Base-by-base conservation (phyloP, 2,329 filamentous ascomycete species). In the Alternaria sp. region DNA sequence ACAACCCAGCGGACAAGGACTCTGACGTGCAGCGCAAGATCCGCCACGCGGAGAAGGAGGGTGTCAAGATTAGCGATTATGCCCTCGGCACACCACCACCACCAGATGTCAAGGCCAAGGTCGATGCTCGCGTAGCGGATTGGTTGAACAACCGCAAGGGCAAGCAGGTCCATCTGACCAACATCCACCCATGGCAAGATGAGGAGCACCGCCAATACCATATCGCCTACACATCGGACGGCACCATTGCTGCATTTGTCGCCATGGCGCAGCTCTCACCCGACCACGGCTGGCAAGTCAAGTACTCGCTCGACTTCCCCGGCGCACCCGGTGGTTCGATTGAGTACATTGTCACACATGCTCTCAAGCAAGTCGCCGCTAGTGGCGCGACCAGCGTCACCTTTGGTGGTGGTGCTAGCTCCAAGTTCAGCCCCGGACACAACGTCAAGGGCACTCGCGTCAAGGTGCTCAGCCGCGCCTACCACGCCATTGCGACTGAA, bases 301-400 rank as follows among this genome's bases (percentile, higher is more conserved):
- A 97, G 83, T 97, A 96, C 84, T 92, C 91, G n/a, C 88, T 97
- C 58, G 93, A 97, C 80, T 97, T 97, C 85, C 94, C 93, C 0
- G 89, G 88, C 25, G 88, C 93, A 1, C 91, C 94, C n/a, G 92
- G 89, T 47, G 94, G 94, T 50, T 90, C 92, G 32, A 97, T 97
- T 67, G 94, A 97, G 82, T 87, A 90, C 44, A 87, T 96, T 44
- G 91, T 96, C 71, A 88, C 91, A 40, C 87, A 90, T 75, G 88
- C 91, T 1, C 85, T 96, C 63, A 88, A 88, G 73, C 83, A 84
- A 12, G 85, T 88, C 11, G 85, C 86, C 3, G 83, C 85, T 9
- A 80, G 82, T 0, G 91, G 90, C 25, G 84, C 88, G 51, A 86
- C 85, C 58, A 86, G 84, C 21, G 91, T 97, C 50, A 97, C 94